Base-by-base conservation (phyloP, 768 basidiomycete species). In the Boletellus sp. region DNA sequence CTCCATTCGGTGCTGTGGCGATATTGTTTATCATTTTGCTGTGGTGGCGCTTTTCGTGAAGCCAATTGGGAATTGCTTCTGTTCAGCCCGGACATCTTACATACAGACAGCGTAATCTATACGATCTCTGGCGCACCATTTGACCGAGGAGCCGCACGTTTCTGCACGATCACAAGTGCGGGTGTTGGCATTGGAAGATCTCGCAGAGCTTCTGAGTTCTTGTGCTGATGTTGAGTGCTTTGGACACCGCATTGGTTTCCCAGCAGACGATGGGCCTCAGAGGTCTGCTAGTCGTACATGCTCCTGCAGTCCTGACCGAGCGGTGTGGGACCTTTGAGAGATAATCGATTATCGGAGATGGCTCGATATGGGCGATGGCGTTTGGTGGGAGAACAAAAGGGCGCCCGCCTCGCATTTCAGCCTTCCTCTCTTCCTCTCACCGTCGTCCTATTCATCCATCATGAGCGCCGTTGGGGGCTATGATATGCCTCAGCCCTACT, bases 1-100 rank as follows among this genome's bases (percentile, higher is more conserved):
- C 94, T 34, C 96, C 96, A 2, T 69, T 98, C 47, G 94, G 80
- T 40, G 93, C 87, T 17, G 78, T 94, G 38, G 80, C 74, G 17
- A 72, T 97, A 55, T 76, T 99, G 57, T 61, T 96, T 46, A 73
- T 98, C 55, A 76, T 91, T 55, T 62, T 91, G 43, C 59, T 90
- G 35, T 88, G 81, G 72, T 91, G 89, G 88, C 81, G 84, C 65
- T 89, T 90, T 68, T 78, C 74, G 72, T 84, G 61, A 73, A 56
- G 54, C 47, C 36, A 38, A 53, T 45, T 42, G 52, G 36, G 48
- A 43, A 23, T 36, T 33, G 28, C 32, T 53, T 39, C 19, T 47
- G 47, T 54, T 66, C 51, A 23, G 32, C 39, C 15, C 35, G 55
- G 62, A 55, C 57, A 50, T 38, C 46, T 52, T 64, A 64, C 60